Evolutionary conservation across 2,329 filamentous ascomycete genomes (phyloP).

Genomic region (Aspergillus aculeatinus): DNA sequence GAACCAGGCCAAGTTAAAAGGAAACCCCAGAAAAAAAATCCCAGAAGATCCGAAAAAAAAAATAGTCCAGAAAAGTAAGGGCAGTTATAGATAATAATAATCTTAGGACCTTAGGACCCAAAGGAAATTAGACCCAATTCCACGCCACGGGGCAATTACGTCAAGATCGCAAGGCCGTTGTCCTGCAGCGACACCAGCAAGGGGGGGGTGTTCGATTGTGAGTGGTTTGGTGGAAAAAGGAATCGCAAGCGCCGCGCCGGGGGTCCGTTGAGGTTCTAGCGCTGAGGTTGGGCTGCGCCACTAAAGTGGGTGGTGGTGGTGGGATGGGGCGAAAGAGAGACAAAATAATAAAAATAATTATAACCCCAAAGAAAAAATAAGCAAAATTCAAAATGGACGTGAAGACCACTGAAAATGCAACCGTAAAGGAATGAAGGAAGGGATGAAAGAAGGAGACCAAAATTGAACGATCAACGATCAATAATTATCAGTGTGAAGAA

Average conservation of each 20-base stretch:
- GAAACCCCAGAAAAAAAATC: conserved; percentile 17
- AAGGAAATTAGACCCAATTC: conserved; percentile 18
- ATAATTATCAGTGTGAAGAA: conserved; percentile 4
- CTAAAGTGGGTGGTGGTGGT: conserved; percentile 9
- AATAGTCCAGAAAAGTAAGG: conserved; percentile 12
- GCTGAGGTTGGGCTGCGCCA: conserved; percentile 21
- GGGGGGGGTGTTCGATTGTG: not conserved
- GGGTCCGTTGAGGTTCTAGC: conserved; percentile 19
- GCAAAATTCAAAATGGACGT: not conserved
- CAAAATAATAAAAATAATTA: conserved; percentile 7
- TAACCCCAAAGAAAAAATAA: conserved; percentile 5
- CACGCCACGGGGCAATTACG: conserved; percentile 23
- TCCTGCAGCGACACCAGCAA: conserved; percentile 20
- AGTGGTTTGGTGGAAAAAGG: conserved; percentile 6
- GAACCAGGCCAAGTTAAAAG: conserved; percentile 11
- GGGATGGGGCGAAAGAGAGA: conserved; percentile 9
- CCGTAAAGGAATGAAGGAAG: conserved; percentile 7
- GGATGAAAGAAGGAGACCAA: not conserved
- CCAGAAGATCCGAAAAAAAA: conserved; percentile 23
- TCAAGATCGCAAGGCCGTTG: conserved; percentile 22
- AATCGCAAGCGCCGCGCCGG: conserved; percentile 15
- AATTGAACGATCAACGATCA: conserved; percentile 16
- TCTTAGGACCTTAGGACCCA: conserved; percentile 1
- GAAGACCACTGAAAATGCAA: not conserved
- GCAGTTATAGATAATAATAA: conserved; percentile 17